These are phyloP conservation scores for Kodamaea jinghongensis DNA, from an alignment of 805 yeast species.

Conservation along the genomic window DNA sequence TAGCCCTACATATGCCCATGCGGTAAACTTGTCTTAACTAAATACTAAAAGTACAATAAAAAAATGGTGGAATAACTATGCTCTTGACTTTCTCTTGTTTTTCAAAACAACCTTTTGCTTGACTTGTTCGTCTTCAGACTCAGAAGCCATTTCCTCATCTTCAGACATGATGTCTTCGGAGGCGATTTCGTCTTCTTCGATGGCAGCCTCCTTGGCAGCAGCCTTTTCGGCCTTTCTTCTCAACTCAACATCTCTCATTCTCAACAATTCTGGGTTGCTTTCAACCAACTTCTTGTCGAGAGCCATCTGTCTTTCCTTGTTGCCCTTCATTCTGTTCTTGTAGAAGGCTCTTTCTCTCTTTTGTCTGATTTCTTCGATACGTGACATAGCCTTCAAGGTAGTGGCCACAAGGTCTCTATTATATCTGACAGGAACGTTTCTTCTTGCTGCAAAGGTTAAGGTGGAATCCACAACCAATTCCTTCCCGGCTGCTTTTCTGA, in stretches of 20 bases:
- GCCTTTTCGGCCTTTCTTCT: conserved; percentile 70
- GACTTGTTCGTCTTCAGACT: conserved; percentile 45
- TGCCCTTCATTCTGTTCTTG: conserved; percentile 99
- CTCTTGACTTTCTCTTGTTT: conserved; percentile 51
- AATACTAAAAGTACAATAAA: neutral
- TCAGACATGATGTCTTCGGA: conserved; percentile 41
- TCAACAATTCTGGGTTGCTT: conserved; percentile 82
- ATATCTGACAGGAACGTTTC: conserved; percentile 97
- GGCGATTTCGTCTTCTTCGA: conserved; percentile 44
- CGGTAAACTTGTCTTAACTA: conserved; percentile 1
- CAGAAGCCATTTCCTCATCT: conserved; percentile 44
- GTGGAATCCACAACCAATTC: conserved; percentile 97
- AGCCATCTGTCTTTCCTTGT: conserved; percentile 80
- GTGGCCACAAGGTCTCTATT: conserved; percentile 94
- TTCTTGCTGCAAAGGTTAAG: conserved; percentile 92
- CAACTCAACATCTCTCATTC: conserved; percentile 90
- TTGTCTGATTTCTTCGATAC: conserved; percentile 93
- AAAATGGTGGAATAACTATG: conserved; percentile 4
- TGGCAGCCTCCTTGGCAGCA: conserved; percentile 55
- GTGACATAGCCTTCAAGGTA: conserved; percentile 90
- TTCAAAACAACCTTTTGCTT: conserved; percentile 59
- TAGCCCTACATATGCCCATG: too few relatives aligned
- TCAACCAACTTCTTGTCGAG: conserved; percentile 88
- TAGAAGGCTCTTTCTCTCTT: conserved; percentile 98
- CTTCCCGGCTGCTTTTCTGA: conserved; percentile 98